These are phyloP conservation scores for Stagonosporopsis tanaceti DNA, from an alignment of 2,329 filamentous ascomycete genomes.

Conservation along the genomic window DNA sequence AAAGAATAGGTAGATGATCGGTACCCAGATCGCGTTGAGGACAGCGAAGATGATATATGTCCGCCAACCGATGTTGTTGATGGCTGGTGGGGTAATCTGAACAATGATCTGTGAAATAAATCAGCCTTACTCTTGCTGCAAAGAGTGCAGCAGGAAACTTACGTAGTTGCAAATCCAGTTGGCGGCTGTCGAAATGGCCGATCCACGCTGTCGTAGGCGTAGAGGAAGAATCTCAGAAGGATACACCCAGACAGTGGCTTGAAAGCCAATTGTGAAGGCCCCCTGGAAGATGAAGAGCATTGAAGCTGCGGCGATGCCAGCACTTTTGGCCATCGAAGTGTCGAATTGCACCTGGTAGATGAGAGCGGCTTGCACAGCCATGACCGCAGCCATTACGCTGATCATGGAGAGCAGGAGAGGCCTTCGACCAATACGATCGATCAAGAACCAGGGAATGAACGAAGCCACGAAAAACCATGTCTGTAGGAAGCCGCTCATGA, in stretches of 20 bases:
- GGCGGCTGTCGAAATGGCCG: conserved; percentile 19
- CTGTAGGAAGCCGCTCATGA: conserved; percentile 30
- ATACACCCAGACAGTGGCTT: conserved; percentile 27
- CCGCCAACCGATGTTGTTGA: conserved; percentile 44
- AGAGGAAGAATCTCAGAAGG: conserved; percentile 21
- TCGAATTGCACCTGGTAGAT: conserved; percentile 30
- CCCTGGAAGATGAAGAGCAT: conserved; percentile 31
- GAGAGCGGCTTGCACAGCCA: conserved; percentile 29
- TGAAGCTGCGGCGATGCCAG: conserved; percentile 26
- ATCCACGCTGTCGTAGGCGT: conserved; percentile 21
- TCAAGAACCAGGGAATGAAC: conserved; percentile 28
- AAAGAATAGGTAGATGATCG: conserved; percentile 58
- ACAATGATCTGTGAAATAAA: conserved; percentile 15
- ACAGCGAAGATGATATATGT: conserved; percentile 37
- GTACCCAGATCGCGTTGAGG: conserved; percentile 48
- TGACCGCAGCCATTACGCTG: conserved; percentile 28
- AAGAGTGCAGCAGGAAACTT: background rate
- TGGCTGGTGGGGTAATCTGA: conserved; percentile 51
- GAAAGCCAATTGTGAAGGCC: conserved; percentile 29
- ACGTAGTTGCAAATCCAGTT: conserved; percentile 25
- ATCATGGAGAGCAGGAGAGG: conserved; percentile 28
- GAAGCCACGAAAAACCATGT: conserved; percentile 32
- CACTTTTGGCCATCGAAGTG: conserved; percentile 20
- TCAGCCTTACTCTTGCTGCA: background rate
- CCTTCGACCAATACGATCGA: conserved; percentile 25